Conservation (phyloP, 805 yeast species). For the Saturnispora serradocipensis region DNA sequence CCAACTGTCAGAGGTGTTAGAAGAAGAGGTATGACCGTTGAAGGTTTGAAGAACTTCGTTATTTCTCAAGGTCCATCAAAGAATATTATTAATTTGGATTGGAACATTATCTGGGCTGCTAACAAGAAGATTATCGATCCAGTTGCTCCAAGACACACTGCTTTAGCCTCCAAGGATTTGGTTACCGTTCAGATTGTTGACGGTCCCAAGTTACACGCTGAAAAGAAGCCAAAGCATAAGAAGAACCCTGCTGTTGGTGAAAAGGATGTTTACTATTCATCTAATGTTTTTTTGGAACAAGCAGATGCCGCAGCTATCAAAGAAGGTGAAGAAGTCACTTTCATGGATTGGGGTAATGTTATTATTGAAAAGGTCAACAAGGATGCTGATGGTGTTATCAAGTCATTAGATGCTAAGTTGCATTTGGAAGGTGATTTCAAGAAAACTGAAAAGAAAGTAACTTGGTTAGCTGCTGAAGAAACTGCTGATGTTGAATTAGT, state of each 20-base stretch:
- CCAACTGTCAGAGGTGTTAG: conserved; percentile 99
- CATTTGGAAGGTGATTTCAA: conserved; percentile 95
- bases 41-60: conserved; percentile 90
- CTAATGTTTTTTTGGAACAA: conserved; percentile 69
- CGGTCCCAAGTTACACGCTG: conserved; percentile 60
- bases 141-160: conserved; percentile 90
- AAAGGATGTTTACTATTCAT: conserved; percentile 64
- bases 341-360: conserved; percentile 98
- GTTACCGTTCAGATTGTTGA: conserved; percentile 59
- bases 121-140: conserved; percentile 98
- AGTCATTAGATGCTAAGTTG: conserved; percentile 63
- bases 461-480: conserved; percentile 86
- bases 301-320: conserved; percentile 62
- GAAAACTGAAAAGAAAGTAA: conserved; percentile 88
- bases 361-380: conserved; percentile 63
- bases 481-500: conserved; percentile 66
- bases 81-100: conserved; percentile 92
- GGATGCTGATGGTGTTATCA: conserved; percentile 45
- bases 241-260: conserved; percentile 86
- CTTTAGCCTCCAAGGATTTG: conserved; percentile 54
- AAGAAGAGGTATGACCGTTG: conserved; percentile 99
- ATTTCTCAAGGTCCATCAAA: conserved; percentile 96
- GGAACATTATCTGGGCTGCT: conserved; percentile 96
- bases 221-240: conserved; percentile 86
- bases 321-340: conserved; percentile 88